Evolutionary conservation across 2,329 filamentous ascomycete species (phyloP), one percentile per base, ranked within the genome.

Genomic region (Colletotrichum melonis): DNA sequence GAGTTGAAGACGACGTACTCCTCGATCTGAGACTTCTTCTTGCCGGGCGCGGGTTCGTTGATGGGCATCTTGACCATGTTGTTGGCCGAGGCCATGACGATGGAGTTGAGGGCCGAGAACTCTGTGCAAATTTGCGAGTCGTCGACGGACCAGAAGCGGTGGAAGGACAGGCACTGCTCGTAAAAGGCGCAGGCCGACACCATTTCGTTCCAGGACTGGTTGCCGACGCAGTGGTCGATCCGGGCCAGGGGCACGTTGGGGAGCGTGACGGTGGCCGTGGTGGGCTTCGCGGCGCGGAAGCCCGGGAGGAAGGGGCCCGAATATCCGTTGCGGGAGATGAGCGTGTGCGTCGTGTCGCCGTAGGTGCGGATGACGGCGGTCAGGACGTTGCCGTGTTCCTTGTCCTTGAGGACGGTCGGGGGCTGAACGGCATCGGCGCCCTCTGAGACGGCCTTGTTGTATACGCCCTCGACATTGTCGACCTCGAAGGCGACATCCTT

Each of bases 401-500:
- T 86, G 80, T 94, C 91, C 62, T 82, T 82, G 49, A 84, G 75
- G 6, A 83, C 84, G 32, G 81, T 83, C 0, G 95, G 94, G 26
- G 87, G 82, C 76, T 90, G 87, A 22, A 97, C 88, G 32, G 92
- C 86, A 74, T 86, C 80, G 80, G 91, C 89, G 77, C 92, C 91
- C 75, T 89, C 85, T 75, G 88, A 85, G 16, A 97, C 88, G 22
- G 96, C 96, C 70, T 90, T 90, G 69, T 86, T 81, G 82, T 95
- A 98, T 5, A 98, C 93, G 57, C 90, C 93, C 71, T 93, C 90
- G 49, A 97, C 94, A 79, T 94, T 91, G 83, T 98, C 95, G 14
- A 98, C 96, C 82, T 97, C 95, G 81, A 98, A 98, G 12, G 95
- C 94, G 42, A 98, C 95, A 79, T 98, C 96, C 85, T 97, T 98